A percentile compares a stretch with the other conserved stretches of the same genome.
Conservation (phyloP, 495 filamentous ascomycete genomes). For the Aspergillus indologenus region DNA sequence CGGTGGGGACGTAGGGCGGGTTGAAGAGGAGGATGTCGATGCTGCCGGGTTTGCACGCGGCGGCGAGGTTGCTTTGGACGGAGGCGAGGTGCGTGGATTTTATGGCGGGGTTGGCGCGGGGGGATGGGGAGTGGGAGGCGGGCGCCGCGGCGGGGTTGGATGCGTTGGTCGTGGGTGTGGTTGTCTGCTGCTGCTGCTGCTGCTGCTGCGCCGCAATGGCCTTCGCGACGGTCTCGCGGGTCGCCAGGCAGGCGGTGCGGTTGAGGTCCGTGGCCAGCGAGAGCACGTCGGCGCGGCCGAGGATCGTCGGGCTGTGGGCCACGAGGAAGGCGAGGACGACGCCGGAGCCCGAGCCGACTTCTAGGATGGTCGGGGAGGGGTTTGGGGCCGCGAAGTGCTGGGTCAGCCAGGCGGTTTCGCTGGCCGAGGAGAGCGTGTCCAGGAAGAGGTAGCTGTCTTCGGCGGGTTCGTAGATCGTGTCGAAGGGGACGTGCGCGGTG, state of each 20-base stretch:
- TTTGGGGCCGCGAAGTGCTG: slow-evolving; percentile 47
- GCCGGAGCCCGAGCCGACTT: slow-evolving; percentile 87
- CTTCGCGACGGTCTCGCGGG: slow-evolving; percentile 55
- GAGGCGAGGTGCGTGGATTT: slow-evolving; percentile 53
- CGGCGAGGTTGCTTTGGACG: slow-evolving; percentile 62
- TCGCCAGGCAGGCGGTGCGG: slow-evolving; percentile 69
- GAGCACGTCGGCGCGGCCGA: slow-evolving; percentile 67
- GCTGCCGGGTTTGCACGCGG: slow-evolving; percentile 48
- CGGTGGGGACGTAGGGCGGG: slow-evolving; percentile 90
- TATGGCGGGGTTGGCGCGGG: too few species aligned
- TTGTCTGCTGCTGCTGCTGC: slow-evolving; percentile 17
- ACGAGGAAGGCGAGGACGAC: slow-evolving; percentile 84
- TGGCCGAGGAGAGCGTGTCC: slow-evolving; percentile 76
- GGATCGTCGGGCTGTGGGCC: slow-evolving; percentile 67
- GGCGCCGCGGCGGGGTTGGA: too few species aligned
- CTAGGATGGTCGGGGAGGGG: slow-evolving; percentile 77
- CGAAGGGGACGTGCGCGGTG: slow-evolving; percentile 83
- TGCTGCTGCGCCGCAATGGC: slow-evolving; percentile 44
- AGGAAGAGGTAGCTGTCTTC: slow-evolving; percentile 95
- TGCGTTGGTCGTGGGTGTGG: too few species aligned
- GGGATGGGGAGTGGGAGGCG: too few species aligned
- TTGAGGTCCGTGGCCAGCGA: slow-evolving; percentile 81
- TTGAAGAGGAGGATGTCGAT: slow-evolving; percentile 94
- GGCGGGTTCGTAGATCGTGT: slow-evolving; percentile 85
- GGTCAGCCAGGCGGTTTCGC: slow-evolving; percentile 70